phyloP scores from a whole-genome alignment of 1,284 basidiomycete genomes.

The Mycena sp. region DNA sequence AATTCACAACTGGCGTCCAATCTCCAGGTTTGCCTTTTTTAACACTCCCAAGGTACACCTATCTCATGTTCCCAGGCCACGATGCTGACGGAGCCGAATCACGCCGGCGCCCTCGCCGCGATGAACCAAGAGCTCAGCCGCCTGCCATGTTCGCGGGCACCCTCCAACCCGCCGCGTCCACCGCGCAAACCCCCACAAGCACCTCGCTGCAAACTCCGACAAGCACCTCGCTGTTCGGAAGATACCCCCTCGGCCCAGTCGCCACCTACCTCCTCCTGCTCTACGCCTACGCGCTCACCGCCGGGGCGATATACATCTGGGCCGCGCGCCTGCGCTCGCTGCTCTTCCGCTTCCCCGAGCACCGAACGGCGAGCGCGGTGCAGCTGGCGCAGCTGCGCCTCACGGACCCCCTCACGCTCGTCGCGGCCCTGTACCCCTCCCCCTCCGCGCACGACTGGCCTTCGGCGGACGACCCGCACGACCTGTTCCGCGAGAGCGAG shows the following conservation, averaged over 20 bases:
- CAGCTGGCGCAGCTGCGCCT: conserved; percentile 27
- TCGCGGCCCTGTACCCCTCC: conserved; percentile 23
- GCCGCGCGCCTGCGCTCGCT: conserved; percentile 19
- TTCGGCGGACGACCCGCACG: conserved; percentile 10
- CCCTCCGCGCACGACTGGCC: background rate
- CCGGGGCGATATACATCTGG: conserved; percentile 16
- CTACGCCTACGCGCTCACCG: conserved; percentile 24
- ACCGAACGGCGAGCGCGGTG: conserved; percentile 5
- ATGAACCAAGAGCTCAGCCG: conserved; percentile 17
- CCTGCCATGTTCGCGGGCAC: conserved; percentile 22
- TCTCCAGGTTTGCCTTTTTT: conserved; percentile 15
- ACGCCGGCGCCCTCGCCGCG: conserved; percentile 5
- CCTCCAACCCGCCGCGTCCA: background rate
- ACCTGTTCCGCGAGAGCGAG: conserved; percentile 21
- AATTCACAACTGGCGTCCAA: conserved; percentile 17
- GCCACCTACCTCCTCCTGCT: conserved; percentile 23
- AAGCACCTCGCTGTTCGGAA: background rate
- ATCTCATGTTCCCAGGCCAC: conserved; percentile 14
- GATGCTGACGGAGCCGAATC: conserved; percentile 13
- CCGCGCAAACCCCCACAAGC: background rate
- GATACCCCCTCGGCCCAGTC: conserved; percentile 25
- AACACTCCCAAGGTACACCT: no score
- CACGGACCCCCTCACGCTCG: conserved; percentile 24
- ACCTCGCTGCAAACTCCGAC: background rate
- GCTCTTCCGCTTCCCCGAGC: conserved; percentile 13